Evolutionary conservation across 345 rosid genomes (phyloP), one percentile per base, ranked within the genome.

Genomic region (Salix brachista): DNA sequence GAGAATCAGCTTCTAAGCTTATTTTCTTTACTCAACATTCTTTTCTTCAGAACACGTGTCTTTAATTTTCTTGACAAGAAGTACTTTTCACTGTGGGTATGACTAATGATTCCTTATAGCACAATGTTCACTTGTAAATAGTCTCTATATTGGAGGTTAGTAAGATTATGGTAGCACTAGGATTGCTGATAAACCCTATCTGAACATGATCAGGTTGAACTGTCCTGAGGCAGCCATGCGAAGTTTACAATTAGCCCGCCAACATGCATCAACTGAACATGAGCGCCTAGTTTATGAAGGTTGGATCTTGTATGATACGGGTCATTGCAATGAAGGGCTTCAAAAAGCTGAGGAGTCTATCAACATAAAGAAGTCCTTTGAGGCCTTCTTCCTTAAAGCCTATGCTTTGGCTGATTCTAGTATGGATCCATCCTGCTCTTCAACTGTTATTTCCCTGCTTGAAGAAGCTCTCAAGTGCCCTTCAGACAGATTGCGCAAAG

Each of bases 201-300:
- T 69, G 70, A 25, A 66, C 77, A 39, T 77, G 67, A 41, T 56
- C 85, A 96, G 99, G 91, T 90, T 96, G 89, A 96, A 91, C 70
- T 93, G 97, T 85, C 97, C 97, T 0, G 94, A 90, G 85, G 97
- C 96, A 75, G 99, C 99, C 5, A 96, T 96, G 99, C 88, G 92
- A 68, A 93, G 99, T 85, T 89, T 93, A 71, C 98, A 89, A 79
- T 87, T 92, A 85, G 99, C 99, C 2, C 89, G 97, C 19, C 88
- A 88, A 71, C 94, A 92, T 87, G 98, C 98, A 75, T 86, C 94
- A 10, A 85, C 89, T 78, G 97, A 91, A 42, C 96, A 96, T 19
- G 99, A 96, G 66, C 94, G 94, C 39, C 85, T 93, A 71, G 98
- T 96, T 26, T 96, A 96, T 58, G 99, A 93, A 83, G 99, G 98